Evolutionary conservation across 2,329 filamentous ascomycete species (phyloP), one percentile per base, ranked within the genome.

Genomic region (Aspergillus clavatus): DNA sequence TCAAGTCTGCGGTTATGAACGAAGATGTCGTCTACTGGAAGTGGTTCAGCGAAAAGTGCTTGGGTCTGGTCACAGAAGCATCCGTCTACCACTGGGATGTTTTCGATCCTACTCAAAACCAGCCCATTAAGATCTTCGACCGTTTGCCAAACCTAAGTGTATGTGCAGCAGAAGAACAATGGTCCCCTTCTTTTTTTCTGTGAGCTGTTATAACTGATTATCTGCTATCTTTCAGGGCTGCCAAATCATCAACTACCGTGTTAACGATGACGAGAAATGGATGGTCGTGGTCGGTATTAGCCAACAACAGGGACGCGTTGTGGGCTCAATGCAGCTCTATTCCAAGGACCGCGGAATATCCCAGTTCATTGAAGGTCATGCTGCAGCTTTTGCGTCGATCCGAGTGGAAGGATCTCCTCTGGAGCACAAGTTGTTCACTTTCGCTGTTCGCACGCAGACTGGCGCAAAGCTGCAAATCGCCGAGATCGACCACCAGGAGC

Each of bases 1-100:
- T 98, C 62, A 97, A 97, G 80, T 95, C 91, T 31, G 85, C 90
- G 48, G 89, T 86, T 43, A 96, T 97, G 87, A 89, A 86, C 62
- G 93, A 97, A 70, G 93, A 98, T 71, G 89, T 98, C 42, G 86
- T 93, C 51, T 98, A 95, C 78, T 98, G 93, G 94, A 95, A 95
- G 74, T 98, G 93, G 93, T 89, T 94, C 72, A 95, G 84, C 72
- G 88, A 95, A 60, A 86, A 80, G 47, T 87, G 84, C 51, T 74
- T 98, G 48, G 93, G 91, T 51, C 76, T 98, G 61, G 87, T 98
- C 54, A 97, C 91, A 53, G 89, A 94, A 48, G 86, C 80, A 53
- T 84, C 87, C 31, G 88, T 98, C 52, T 97, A 89, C 71, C 93
- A 98, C 74, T 98, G 93, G 93, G 89, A 98, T 67, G 88, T 98